Evolutionary conservation across 2,329 filamentous ascomycete genomes (phyloP).

Genomic region (Alternaria sp.): DNA sequence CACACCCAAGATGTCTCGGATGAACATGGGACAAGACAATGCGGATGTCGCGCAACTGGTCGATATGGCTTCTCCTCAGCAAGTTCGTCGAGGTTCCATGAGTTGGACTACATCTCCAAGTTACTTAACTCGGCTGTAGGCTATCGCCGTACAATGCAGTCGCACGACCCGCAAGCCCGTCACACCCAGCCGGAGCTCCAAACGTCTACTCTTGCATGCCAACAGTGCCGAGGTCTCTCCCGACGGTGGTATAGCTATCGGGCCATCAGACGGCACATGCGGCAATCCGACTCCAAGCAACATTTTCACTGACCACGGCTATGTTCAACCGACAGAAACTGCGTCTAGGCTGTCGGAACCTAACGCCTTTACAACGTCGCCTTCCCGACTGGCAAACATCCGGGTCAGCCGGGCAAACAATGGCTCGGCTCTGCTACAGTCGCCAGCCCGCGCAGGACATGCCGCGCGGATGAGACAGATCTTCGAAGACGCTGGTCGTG

Average conservation of each 20-base stretch:
- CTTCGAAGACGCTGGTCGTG: conserved; percentile 33
- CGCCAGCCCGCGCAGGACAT: conserved; percentile 44
- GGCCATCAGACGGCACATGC: neutral
- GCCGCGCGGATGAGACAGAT: conserved; percentile 41
- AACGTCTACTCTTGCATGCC: neutral
- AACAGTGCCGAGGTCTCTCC: conserved; percentile 8
- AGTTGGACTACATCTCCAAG: neutral
- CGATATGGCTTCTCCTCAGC: conserved; percentile 14
- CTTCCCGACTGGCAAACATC: conserved; percentile 30
- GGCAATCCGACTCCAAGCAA: neutral
- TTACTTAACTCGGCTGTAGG: conserved; percentile 20
- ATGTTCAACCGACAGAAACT: neutral
- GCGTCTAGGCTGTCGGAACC: neutral
- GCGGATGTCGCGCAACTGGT: neutral
- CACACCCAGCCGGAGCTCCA: conserved; percentile 14
- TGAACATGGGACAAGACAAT: neutral
- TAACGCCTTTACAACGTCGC: conserved; percentile 2
- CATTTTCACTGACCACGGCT: conserved; percentile 1
- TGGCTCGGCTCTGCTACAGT: conserved; percentile 32
- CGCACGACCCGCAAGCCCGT: conserved; percentile 9
- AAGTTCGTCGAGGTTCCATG: conserved; percentile 18
- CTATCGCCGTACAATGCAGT: conserved; percentile 4
- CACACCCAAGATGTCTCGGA: neutral
- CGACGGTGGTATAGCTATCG: conserved; percentile 13
- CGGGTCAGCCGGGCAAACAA: conserved; percentile 35